These are phyloP conservation scores for Dryadomyces quercivorus DNA, from an alignment of 2,329 filamentous ascomycete species.

Conservation along the genomic window DNA sequence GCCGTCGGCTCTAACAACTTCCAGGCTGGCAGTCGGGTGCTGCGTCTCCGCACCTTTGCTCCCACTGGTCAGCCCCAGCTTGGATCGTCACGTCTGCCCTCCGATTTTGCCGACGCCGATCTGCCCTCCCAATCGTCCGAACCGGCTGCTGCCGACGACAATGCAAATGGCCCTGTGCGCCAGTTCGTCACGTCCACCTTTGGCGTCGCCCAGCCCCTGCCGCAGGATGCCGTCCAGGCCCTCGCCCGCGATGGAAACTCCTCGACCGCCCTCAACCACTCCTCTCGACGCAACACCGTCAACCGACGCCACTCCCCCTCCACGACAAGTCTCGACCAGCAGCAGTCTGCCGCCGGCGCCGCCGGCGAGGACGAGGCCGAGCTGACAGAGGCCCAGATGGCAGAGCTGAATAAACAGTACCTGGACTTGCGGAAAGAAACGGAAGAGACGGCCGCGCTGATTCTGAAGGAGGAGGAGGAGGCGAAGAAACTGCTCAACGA, in stretches of 20 bases:
- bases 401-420: constrained; percentile 70
- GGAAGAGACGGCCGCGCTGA: constrained; percentile 62
- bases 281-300: constrained; percentile 51
- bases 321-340: constrained; percentile 42
- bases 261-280: constrained; percentile 16
- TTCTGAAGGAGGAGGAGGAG: constrained; percentile 60
- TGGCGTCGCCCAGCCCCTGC: constrained; percentile 6
- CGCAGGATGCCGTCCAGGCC: constrained; percentile 22
- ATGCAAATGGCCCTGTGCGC: constrained; percentile 17
- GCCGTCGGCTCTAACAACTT: constrained; percentile 88
- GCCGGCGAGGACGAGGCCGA: constrained; percentile 28
- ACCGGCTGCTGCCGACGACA: constrained; percentile 34
- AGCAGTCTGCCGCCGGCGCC: constrained; percentile 7
- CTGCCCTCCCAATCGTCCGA: constrained; percentile 28
- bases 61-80: constrained; percentile 51
- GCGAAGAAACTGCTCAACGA: constrained; percentile 53
- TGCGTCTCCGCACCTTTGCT: constrained; percentile 69
- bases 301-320: constrained; percentile 68
- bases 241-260: constrained; percentile 54
- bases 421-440: constrained; percentile 73
- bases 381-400: constrained; percentile 54
- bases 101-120: constrained; percentile 43
- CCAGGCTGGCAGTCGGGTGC: constrained; percentile 73
- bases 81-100: constrained; percentile 42
- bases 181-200: constrained; percentile 10